Conservation (phyloP, 306 rosid genomes). For the Morella rubra region DNA sequence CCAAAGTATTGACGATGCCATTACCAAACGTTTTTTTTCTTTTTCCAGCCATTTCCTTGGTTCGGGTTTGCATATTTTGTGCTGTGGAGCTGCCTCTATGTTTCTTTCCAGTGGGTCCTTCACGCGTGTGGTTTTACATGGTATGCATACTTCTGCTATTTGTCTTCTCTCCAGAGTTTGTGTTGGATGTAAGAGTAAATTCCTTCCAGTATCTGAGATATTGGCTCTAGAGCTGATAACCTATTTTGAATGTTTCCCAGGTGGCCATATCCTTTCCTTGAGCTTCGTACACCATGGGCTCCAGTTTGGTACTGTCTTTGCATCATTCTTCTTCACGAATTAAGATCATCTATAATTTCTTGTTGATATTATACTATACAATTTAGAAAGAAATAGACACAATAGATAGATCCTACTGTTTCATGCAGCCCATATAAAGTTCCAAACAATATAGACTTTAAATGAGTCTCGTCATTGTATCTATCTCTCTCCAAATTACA, state of each 20-base stretch:
- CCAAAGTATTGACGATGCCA: slow-evolving; percentile 12
- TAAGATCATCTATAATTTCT: too few relatives aligned
- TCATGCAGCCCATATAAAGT: too few relatives aligned
- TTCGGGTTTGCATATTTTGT: slow-evolving; percentile 70
- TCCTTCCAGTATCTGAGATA: background rate
- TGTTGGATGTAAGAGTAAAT: background rate
- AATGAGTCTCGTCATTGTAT: too few relatives aligned
- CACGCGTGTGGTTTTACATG: slow-evolving; percentile 51
- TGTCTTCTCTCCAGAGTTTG: background rate
- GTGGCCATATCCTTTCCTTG: slow-evolving; percentile 91
- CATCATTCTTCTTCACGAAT: too few relatives aligned
- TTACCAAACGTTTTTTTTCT: slow-evolving; percentile 23
- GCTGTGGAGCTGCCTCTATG: slow-evolving; percentile 63
- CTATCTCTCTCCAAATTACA: too few relatives aligned
- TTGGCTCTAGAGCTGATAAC: background rate
- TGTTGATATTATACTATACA: too few relatives aligned
- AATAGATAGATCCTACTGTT: too few relatives aligned
- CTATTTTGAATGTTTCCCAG: slow-evolving; percentile 22
- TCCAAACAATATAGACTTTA: too few relatives aligned
- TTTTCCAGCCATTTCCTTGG: slow-evolving; percentile 74
- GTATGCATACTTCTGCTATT: slow-evolving; percentile 21
- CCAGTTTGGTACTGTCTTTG: slow-evolving; percentile 59
- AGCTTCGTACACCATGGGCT: slow-evolving; percentile 70
- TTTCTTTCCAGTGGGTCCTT: slow-evolving; percentile 67
- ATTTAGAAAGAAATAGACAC: too few relatives aligned